Evolutionary conservation across 306 rosid species (phyloP).

Genomic region (Albizia julibrissin): DNA sequence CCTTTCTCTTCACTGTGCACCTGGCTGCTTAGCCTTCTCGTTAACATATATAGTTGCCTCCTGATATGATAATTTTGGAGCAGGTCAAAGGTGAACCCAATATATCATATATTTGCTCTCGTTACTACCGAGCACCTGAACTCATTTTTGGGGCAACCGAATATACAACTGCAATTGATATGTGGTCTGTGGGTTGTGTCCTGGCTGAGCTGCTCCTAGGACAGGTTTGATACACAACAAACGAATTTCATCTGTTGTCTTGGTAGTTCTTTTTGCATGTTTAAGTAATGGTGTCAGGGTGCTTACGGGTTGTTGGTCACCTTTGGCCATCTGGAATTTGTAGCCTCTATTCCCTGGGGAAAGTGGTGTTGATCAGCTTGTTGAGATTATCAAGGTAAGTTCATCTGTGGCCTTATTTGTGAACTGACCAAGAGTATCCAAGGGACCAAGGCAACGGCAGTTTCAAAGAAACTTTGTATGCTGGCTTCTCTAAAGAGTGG

Average conservation of each 20-base stretch:
- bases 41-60: neutral
- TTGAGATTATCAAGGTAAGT: constrained; percentile 71
- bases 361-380: constrained; percentile 78
- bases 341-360: constrained; percentile 78
- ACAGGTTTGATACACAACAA: constrained; percentile 48
- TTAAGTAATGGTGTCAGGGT: neutral
- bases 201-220: constrained; percentile 70
- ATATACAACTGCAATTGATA: constrained; percentile 70
- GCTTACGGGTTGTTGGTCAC: constrained; percentile 3
- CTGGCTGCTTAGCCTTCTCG: neutral
- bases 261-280: neutral
- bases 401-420: neutral
- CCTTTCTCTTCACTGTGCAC: neutral
- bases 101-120: constrained; percentile 74
- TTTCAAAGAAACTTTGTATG: neutral
- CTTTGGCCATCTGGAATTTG: constrained; percentile 31
- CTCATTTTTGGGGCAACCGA: constrained; percentile 77
- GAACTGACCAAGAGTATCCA: neutral
- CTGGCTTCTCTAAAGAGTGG: neutral
- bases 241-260: neutral
- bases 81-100: constrained; percentile 80
- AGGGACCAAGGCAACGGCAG: neutral
- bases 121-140: constrained; percentile 78
- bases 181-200: constrained; percentile 78
- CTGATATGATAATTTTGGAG: constrained; percentile 1